phyloP scores from a whole-genome alignment of 108 stramenopile genomes.

The Bacterosira constricta region DNA sequence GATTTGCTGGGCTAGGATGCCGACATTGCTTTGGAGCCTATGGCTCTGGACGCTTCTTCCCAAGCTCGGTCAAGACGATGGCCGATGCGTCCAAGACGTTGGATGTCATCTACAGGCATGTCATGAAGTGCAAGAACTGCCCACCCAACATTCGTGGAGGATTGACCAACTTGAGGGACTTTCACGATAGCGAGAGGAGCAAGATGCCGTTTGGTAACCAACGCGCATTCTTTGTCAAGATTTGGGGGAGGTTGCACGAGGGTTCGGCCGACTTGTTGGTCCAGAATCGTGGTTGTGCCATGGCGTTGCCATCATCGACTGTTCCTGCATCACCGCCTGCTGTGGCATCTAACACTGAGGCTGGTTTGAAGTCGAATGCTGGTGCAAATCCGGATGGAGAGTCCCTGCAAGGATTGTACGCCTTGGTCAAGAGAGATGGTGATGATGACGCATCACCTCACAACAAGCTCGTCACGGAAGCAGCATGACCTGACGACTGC shows the following conservation, averaged over 20 bases:
- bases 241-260: conserved; percentile 44
- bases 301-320: too few species aligned
- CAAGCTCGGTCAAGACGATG: conserved; percentile 83
- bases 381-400: too few species aligned
- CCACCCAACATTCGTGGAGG: conserved; percentile 54
- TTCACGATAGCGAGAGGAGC: conserved; percentile 44
- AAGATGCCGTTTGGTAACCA: conserved; percentile 47
- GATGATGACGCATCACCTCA: too few species aligned
- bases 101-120: conserved; percentile 80
- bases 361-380: too few species aligned
- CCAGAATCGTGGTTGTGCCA: too few species aligned
- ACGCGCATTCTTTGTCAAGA: conserved; percentile 64
- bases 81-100: conserved; percentile 81
- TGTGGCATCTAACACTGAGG: too few species aligned
- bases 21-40: conserved; percentile 81
- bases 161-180: conserved; percentile 40
- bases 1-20: conserved; percentile 84
- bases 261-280: neutral
- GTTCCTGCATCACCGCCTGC: too few species aligned
- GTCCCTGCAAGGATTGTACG: too few species aligned
- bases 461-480: too few species aligned
- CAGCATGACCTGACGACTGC: too few species aligned
- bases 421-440: too few species aligned
- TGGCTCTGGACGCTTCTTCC: conserved; percentile 84
- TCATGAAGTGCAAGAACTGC: conserved; percentile 71